Percentiles rank a stretch among this genome's conserved stretches.
These are phyloP conservation scores for Fusarium buharicum DNA, from an alignment of 2,329 filamentous ascomycete genomes.

Conservation along the genomic window DNA sequence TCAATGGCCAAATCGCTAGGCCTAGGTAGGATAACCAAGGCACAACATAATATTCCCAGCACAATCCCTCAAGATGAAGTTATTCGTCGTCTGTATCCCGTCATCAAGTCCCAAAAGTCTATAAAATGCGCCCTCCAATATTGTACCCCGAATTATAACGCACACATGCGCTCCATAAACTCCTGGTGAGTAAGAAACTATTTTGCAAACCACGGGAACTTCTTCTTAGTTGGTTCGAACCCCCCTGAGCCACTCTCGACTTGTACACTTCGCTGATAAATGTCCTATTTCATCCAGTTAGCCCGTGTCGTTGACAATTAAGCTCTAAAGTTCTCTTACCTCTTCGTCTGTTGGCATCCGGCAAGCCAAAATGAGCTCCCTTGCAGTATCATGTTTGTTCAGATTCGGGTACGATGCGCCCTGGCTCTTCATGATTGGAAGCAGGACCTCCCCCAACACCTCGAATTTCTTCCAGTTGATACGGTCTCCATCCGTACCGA, in stretches of 20 bases:
- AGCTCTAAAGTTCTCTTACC: slow-evolving; percentile 64
- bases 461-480: slow-evolving; percentile 99
- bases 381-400: slow-evolving; percentile 73
- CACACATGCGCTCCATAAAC: slow-evolving; percentile 40
- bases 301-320: background rate
- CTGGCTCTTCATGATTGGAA: slow-evolving; percentile 92
- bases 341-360: slow-evolving; percentile 87
- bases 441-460: slow-evolving; percentile 89
- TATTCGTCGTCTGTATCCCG: slow-evolving; percentile 23
- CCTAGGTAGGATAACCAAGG: slow-evolving; percentile 28
- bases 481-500: slow-evolving; percentile 76
- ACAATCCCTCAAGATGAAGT: slow-evolving; percentile 12
- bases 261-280: slow-evolving; percentile 70
- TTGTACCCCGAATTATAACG: slow-evolving; percentile 21
- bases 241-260: slow-evolving; percentile 64
- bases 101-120: slow-evolving; percentile 34
- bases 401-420: slow-evolving; percentile 82
- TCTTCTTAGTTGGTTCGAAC: slow-evolving; percentile 67
- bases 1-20: slow-evolving; percentile 7
- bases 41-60: slow-evolving; percentile 9
- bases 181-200: slow-evolving; percentile 46
- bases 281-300: slow-evolving; percentile 60
- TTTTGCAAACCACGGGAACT: slow-evolving; percentile 73
- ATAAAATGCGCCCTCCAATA: slow-evolving; percentile 34
- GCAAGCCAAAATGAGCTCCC: slow-evolving; percentile 82